Conservation (phyloP, 2,329 filamentous ascomycete species). For the Aurifilum marmelostoma region DNA sequence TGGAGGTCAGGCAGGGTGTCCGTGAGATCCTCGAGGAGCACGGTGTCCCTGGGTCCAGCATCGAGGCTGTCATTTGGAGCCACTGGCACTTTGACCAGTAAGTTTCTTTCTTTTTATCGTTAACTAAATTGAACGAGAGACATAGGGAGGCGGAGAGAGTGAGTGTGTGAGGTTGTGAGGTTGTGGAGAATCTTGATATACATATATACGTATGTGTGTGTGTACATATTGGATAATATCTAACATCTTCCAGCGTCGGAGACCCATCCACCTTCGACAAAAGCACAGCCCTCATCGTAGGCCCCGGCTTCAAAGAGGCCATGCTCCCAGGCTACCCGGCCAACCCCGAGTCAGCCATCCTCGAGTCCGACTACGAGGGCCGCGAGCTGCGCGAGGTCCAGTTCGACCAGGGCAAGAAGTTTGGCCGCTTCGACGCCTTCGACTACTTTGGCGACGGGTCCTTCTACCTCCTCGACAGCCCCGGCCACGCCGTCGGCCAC, state of each 20-base stretch:
- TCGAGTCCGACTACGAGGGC: constrained; percentile 34
- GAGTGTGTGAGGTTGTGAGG: no score
- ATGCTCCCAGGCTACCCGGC: constrained; percentile 31
- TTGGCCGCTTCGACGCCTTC: constrained; percentile 24
- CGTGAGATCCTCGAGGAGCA: constrained; percentile 45
- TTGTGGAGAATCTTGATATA: no score
- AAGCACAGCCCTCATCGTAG: constrained; percentile 34
- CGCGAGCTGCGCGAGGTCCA: constrained; percentile 35
- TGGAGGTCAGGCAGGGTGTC: constrained; percentile 46
- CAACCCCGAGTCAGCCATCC: constrained; percentile 31
- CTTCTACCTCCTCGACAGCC: constrained; percentile 27
- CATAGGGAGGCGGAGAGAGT: neutral
- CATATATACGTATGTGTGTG: no score
- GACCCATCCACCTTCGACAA: constrained; percentile 35
- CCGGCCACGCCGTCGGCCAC: constrained; percentile 25
- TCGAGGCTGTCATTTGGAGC: constrained; percentile 36
- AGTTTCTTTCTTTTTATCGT: neutral
- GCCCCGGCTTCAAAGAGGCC: constrained; percentile 39
- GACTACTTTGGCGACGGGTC: constrained; percentile 28
- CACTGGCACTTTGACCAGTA: constrained; percentile 38
- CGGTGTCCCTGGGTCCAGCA: constrained; percentile 30
- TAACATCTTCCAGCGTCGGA: constrained; percentile 26
- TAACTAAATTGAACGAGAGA: neutral
- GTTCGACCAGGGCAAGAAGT: constrained; percentile 32
- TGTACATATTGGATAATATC: neutral